Conservation (phyloP, 225 moss, liverwort and hornwort species). For the Antitrichia curtipendula region DNA sequence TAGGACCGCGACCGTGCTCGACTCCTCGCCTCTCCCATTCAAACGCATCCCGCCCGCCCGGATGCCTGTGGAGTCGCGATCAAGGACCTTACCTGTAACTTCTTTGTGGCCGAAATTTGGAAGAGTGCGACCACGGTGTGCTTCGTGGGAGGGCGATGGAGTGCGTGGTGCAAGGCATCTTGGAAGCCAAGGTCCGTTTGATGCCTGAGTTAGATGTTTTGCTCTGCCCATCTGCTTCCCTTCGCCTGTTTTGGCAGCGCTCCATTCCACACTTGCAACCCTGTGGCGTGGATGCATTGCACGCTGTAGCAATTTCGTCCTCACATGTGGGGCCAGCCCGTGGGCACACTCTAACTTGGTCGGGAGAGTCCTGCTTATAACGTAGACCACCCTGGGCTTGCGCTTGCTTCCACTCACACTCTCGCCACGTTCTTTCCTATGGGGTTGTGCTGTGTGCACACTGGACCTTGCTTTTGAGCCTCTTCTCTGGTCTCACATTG, state of each 20-base stretch:
- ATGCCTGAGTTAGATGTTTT: neutral
- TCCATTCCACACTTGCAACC: neutral
- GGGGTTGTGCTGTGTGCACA: neutral
- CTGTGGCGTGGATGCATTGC: constrained; percentile 7
- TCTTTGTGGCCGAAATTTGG: neutral
- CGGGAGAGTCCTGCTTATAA: neutral
- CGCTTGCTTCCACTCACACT: neutral
- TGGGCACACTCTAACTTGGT: neutral
- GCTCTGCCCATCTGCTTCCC: neutral
- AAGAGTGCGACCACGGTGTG: neutral
- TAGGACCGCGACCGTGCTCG: too few relatives aligned
- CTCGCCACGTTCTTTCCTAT: neutral
- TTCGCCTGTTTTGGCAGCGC: neutral
- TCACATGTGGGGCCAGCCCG: constrained; percentile 11
- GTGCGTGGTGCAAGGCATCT: constrained; percentile 67
- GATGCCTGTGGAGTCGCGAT: neutral
- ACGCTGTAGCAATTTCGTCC: neutral
- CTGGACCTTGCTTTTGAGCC: neutral
- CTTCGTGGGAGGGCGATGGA: constrained; percentile 28
- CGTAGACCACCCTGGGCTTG: neutral
- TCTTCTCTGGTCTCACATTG: neutral
- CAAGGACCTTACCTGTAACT: neutral
- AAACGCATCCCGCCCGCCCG: neutral
- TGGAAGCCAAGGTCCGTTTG: constrained; percentile 38
- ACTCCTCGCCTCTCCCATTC: neutral